Percentiles rank a stretch among this genome's conserved stretches.
These are phyloP conservation scores for Adansonia grandidieri DNA, from an alignment of 441 rosid genomes.

Conservation along the genomic window DNA sequence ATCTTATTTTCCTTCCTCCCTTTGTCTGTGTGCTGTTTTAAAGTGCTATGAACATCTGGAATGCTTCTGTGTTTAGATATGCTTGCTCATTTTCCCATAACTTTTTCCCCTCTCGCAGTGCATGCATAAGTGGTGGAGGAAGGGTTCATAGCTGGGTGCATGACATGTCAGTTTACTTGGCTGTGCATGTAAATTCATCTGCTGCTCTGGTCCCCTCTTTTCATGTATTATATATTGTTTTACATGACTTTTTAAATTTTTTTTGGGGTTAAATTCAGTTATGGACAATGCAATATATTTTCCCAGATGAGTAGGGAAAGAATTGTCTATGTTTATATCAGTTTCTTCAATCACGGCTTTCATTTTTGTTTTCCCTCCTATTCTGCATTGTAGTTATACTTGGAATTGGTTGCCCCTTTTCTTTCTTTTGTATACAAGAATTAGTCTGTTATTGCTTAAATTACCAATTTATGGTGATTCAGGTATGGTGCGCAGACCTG, in stretches of 20 bases:
- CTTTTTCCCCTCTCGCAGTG: neutral
- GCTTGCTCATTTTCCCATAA: conserved; percentile 11
- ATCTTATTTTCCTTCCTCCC: conserved; percentile 18
- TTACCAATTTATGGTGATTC: conserved; percentile 35
- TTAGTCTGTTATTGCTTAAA: conserved; percentile 25
- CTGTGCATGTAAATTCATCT: conserved; percentile 17
- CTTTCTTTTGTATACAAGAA: neutral
- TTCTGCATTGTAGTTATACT: neutral
- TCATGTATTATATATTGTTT: conserved; percentile 8
- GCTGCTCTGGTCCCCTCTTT: neutral
- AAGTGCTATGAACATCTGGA: neutral
- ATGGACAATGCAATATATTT: neutral
- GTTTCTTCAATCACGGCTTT: neutral
- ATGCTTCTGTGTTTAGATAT: conserved; percentile 9
- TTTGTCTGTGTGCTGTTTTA: conserved; percentile 12
- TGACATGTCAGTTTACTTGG: conserved; percentile 15
- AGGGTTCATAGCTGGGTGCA: neutral
- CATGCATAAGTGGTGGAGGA: neutral
- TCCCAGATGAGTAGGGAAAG: conserved; percentile 10
- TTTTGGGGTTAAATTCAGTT: neutral
- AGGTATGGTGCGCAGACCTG: conserved; percentile 89
- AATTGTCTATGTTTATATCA: conserved; percentile 2
- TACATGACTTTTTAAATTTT: neutral
- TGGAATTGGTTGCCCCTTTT: conserved; percentile 21
- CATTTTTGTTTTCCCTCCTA: conserved; percentile 7